Percentiles rank a stretch among this genome's conserved stretches.
Evolutionary conservation across 306 rosid genomes (phyloP).

Genomic region (Oxytropis ochrocephala): DNA sequence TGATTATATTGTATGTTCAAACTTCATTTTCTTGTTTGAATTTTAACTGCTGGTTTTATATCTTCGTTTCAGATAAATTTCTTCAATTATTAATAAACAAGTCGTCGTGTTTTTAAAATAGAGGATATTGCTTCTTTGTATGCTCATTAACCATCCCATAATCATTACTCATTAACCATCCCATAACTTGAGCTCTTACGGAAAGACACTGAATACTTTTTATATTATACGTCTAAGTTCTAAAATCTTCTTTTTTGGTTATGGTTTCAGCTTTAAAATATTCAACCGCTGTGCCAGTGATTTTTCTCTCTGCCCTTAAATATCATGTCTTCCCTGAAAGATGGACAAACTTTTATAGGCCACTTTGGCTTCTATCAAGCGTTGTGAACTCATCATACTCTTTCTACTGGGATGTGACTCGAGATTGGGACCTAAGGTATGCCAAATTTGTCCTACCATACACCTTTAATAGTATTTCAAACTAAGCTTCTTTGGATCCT

Average conservation of each 20-base stretch:
- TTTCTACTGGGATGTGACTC: conserved; percentile 96
- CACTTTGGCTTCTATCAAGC: conserved; percentile 93
- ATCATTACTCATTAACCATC: background rate
- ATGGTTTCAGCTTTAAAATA: conserved; percentile 86
- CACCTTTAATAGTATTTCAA: conserved; percentile 10
- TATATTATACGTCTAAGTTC: background rate
- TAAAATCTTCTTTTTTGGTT: conserved; percentile 28
- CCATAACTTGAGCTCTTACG: background rate
- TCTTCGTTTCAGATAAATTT: background rate
- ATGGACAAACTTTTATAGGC: conserved; percentile 90
- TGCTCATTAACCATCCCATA: too few relatives aligned
- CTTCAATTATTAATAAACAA: background rate
- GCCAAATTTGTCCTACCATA: conserved; percentile 15
- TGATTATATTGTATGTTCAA: background rate
- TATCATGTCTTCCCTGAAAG: conserved; percentile 77
- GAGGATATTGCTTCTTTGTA: conserved; percentile 1
- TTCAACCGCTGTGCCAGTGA: conserved; percentile 93
- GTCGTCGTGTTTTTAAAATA: background rate
- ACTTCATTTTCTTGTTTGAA: too few relatives aligned
- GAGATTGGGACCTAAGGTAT: conserved; percentile 98
- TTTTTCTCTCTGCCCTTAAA: conserved; percentile 88
- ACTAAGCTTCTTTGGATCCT: background rate
- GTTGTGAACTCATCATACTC: conserved; percentile 87
- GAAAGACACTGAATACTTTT: background rate
- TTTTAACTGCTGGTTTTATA: background rate